A percentile compares a stretch with the other conserved stretches of the same genome.
Conservation (phyloP, 2,329 filamentous ascomycete genomes). For the Clathrospora elynae region DNA sequence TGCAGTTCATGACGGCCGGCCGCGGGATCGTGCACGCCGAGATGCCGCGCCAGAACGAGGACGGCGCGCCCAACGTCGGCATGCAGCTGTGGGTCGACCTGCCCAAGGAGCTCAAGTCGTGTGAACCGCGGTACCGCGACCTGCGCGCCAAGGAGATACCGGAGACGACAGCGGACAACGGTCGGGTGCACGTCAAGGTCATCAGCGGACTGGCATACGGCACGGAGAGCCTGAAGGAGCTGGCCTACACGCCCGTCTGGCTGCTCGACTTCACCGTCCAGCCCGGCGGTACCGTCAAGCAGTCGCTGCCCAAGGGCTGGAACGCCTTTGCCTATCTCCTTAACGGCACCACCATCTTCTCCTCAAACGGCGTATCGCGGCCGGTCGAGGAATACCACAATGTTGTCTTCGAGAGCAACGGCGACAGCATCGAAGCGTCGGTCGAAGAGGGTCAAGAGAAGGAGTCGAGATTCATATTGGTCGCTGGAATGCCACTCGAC, state of each 20-base stretch:
- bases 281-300: constrained; percentile 77
- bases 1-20: constrained; percentile 98
- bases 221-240: constrained; percentile 82
- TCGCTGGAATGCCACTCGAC: constrained; percentile 69
- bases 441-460: constrained; percentile 69
- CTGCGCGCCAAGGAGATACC: constrained; percentile 81
- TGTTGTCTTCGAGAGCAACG: constrained; percentile 81
- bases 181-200: constrained; percentile 80
- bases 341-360: constrained; percentile 70
- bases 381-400: constrained; percentile 77
- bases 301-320: constrained; percentile 79
- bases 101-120: constrained; percentile 78
- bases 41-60: constrained; percentile 81
- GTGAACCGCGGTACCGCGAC: constrained; percentile 92
- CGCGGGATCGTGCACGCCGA: constrained; percentile 92
- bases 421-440: constrained; percentile 74
- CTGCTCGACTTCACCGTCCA: constrained; percentile 80
- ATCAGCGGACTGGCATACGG: constrained; percentile 86
- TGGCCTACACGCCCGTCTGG: constrained; percentile 98
- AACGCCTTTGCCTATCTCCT: constrained; percentile 89
- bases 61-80: constrained; percentile 79
- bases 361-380: constrained; percentile 38
- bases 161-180: constrained; percentile 69
- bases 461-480: constrained; percentile 66
- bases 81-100: constrained; percentile 97